Percentiles rank a stretch among this genome's conserved stretches.
These are phyloP conservation scores for Blastobotrys petasosporus DNA, from an alignment of 1,139 yeast genomes.

Conservation along the genomic window DNA sequence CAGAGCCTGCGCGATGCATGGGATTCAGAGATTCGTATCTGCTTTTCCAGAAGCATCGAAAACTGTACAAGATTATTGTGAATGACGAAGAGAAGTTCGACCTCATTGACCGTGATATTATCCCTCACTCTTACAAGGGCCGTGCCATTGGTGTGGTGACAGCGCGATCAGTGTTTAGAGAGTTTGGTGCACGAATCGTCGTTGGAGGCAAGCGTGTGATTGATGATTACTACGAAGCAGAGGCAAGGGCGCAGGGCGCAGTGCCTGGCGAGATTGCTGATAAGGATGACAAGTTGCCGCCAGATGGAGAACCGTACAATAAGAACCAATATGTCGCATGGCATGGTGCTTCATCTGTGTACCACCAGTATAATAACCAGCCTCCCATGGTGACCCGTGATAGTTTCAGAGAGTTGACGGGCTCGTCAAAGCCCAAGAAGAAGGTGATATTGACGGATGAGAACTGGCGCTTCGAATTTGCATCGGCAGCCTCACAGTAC, in stretches of 20 bases:
- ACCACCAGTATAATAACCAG: constrained; percentile 36
- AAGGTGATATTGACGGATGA: constrained; percentile 50
- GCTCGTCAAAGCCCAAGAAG: constrained; percentile 25
- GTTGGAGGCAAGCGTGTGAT: constrained; percentile 72
- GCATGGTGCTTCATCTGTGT: constrained; percentile 44
- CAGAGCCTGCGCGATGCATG: constrained; percentile 92
- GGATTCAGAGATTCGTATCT: constrained; percentile 93
- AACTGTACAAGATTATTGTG: constrained; percentile 66
- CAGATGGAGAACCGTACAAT: constrained; percentile 40
- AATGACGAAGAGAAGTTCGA: constrained; percentile 77
- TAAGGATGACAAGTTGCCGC: constrained; percentile 52
- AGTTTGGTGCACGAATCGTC: constrained; percentile 83
- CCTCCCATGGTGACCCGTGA: constrained; percentile 26
- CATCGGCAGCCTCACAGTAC: constrained; percentile 64
- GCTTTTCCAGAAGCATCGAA: constrained; percentile 76
- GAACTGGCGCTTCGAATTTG: constrained; percentile 85
- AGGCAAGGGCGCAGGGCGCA: constrained; percentile 63
- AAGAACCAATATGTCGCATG: constrained; percentile 48
- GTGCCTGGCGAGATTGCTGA: constrained; percentile 79
- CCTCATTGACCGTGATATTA: constrained; percentile 69
- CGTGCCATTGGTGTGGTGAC: constrained; percentile 85
- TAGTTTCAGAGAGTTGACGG: constrained; percentile 18
- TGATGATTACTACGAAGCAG: constrained; percentile 87
- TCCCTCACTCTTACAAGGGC: constrained; percentile 89
- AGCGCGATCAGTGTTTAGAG: constrained; percentile 83